phyloP scores from a whole-genome alignment of 441 rosid species.

The Omphalea diandra region DNA sequence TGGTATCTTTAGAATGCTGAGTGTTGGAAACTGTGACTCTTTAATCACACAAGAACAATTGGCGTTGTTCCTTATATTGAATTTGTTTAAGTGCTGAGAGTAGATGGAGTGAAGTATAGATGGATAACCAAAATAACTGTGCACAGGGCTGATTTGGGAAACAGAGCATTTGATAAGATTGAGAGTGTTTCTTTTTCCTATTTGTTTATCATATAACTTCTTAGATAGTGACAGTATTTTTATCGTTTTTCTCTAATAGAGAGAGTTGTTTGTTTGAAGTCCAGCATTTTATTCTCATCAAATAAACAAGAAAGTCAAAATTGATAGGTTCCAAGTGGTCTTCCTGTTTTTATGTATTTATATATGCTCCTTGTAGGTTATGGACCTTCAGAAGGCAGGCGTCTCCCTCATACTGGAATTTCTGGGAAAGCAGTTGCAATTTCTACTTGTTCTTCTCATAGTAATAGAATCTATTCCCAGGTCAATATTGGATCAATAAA shows the following conservation, averaged over 20 bases:
- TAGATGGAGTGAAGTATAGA: background rate
- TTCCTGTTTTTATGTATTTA: background rate
- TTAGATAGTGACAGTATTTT: background rate
- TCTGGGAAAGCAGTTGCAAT: constrained; percentile 42
- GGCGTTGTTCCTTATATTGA: background rate
- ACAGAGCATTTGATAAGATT: background rate
- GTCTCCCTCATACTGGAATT: constrained; percentile 42
- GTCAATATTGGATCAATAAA: constrained; percentile 37
- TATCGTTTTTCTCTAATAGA: background rate
- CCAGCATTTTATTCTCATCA: background rate
- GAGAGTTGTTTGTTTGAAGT: background rate
- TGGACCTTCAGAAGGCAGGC: constrained; percentile 45
- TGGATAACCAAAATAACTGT: no score
- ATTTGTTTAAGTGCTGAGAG: background rate
- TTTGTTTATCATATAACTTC: background rate
- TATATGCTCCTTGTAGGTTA: constrained; percentile 39
- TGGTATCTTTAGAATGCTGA: background rate
- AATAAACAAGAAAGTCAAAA: background rate
- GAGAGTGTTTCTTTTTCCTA: background rate
- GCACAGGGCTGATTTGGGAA: no score
- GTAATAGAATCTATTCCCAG: constrained; percentile 29
- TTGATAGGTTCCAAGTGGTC: background rate
- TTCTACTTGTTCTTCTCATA: constrained; percentile 35
- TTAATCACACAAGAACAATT: background rate
- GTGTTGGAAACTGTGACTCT: background rate